These are phyloP conservation scores for Acorus gramineus DNA, from an alignment of 106 monocot species.

Conservation along the genomic window DNA sequence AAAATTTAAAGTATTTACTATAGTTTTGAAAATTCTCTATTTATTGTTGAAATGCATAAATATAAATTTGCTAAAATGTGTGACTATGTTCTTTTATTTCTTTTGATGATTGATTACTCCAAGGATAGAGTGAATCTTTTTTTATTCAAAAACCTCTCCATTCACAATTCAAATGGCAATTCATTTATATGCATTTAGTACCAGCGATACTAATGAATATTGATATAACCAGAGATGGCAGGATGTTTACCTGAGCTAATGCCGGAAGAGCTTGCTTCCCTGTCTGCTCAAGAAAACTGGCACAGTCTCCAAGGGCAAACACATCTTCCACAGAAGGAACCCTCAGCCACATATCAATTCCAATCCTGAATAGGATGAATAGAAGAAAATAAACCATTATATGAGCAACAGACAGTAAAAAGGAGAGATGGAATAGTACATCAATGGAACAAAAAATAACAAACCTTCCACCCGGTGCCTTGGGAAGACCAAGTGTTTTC, in stretches of 20 bases:
- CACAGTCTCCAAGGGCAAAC: constrained; percentile 55
- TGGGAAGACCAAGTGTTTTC: constrained; percentile 33
- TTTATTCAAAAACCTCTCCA: too few relatives aligned
- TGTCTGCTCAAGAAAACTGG: constrained; percentile 42
- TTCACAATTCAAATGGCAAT: too few relatives aligned
- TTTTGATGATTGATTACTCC: too few relatives aligned
- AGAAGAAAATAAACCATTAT: background rate
- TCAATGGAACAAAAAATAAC: background rate
- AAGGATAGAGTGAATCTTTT: too few relatives aligned
- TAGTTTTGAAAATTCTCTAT: too few relatives aligned
- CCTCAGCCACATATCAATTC: constrained; percentile 41
- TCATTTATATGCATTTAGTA: background rate
- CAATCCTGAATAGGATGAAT: constrained; percentile 23
- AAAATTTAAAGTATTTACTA: too few relatives aligned
- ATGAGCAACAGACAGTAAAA: too few relatives aligned
- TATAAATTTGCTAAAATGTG: too few relatives aligned
- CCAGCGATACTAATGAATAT: background rate
- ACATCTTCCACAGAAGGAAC: constrained; percentile 45
- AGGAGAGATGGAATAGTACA: too few relatives aligned
- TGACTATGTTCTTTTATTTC: too few relatives aligned
- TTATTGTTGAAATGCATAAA: too few relatives aligned
- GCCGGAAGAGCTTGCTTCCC: constrained; percentile 46
- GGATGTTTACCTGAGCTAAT: constrained; percentile 34
- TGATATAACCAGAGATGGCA: too few relatives aligned
- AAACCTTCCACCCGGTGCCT: constrained; percentile 43